Evolutionary conservation across 2,329 filamentous ascomycete species (phyloP), one percentile per base, ranked within the genome.

Genomic region (Penicillium sp.): DNA sequence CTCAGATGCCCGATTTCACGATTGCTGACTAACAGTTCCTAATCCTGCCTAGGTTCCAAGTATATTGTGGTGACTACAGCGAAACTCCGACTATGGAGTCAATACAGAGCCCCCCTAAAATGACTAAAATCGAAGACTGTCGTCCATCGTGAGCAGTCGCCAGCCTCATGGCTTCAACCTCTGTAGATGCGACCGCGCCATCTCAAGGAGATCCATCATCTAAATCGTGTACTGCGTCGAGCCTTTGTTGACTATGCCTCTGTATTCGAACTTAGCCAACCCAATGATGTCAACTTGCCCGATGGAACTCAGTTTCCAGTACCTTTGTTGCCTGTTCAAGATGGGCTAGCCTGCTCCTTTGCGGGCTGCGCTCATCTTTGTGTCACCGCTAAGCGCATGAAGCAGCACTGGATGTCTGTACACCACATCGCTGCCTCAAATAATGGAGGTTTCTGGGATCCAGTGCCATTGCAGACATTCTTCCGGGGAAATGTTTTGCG

Each of bases 321-420:
- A 7, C 59, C 62, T 2, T 51, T 58, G 11, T 42, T 72, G 13
- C 66, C 64, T 2, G 50, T 69, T 6, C 51, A 65, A 14, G 54
- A 65, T 26, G 69, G 69, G 39, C 70, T 67, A 57, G 43, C 30
- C 27, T 59, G 58, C 26, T 9, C 56, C 9, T 56, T 41, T 3
- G 19, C 46, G 2, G 56, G 57, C 8, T 72, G 70, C 41, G 16
- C 41, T 7, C 63, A 71, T 56, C 59, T 71, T 2, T 70, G 68
- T 47, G 51, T 63, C 1, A 64, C 68, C 1, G 58, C 41, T n/a
- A 72, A 72, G 56, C 61, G 70, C 6, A 72, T 71, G 69, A 68
- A 67, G 47, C 58, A 53, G 23, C 69, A 72, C 47, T 70, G 67
- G 67, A 27, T n/a, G 11, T 19, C 59, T 4, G 53, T 62, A 16